Base-by-base conservation (phyloP, 2,329 filamentous ascomycete genomes). In the Penicillium concentricum region DNA sequence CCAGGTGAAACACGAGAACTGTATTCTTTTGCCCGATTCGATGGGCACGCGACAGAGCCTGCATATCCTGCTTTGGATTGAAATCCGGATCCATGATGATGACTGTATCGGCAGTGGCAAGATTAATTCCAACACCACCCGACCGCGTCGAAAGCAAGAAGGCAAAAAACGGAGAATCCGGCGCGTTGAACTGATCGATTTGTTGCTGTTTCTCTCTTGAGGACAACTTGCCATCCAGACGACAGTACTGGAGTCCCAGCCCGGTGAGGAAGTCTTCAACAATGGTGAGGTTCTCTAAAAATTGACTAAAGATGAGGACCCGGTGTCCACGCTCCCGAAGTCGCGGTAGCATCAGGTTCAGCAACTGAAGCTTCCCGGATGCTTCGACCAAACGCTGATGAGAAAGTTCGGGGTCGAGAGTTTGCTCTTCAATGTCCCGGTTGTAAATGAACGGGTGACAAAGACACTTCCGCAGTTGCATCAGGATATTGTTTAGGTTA, bases 381-480 rank as follows among this genome's bases (percentile, higher is more conserved):
- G 95, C 95, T 67, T 96, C 92, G 1, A 99, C 84, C 2, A 99
- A 81, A 67, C 96, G 96, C 26, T 86, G 85, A 68, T 92, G 87
- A 41, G 89, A 83, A 4, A 86, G 78, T 1, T 79, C 73, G 1
- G 82, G 73, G 53, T 87, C 81, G 1, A 86, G 79, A 1, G 83
- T 84, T 46, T 86, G 85, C 72, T 99, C 94, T 74, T 99, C 95
- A 56, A 99, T 94, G 22, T 89, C 87, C 39, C 85, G 82, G 67
- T 87, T 97, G 79, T 97, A 99, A 48, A 97, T 87, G 70, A 97
- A 99, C 0, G 95, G 94, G 74, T 99, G 95, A 62, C 93, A 97
- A 2, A 99, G 81, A 62, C 91, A 96, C 72, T 97, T 97, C 18
- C 94, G 86, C 18, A 99, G 82, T 72, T 99, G 94, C 84, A 97